A percentile compares a stretch with the other conserved stretches of the same genome.
These are phyloP conservation scores for Dothideomycetes sp. DNA, from an alignment of 2,329 filamentous ascomycete genomes.

Conservation along the genomic window DNA sequence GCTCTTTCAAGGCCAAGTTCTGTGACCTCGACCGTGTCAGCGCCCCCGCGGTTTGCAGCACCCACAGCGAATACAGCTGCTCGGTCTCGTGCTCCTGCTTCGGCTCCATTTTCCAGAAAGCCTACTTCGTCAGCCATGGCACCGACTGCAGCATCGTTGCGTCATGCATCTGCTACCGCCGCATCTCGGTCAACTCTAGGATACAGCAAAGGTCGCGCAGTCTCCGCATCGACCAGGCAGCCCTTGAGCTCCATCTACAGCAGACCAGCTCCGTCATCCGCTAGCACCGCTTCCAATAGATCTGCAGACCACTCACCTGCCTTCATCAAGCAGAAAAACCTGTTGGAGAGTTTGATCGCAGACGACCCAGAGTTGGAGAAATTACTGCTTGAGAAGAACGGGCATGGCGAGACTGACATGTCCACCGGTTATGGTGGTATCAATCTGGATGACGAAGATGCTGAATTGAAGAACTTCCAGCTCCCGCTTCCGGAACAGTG, in stretches of 20 bases:
- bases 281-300: conserved; percentile 9
- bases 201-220: conserved; percentile 64
- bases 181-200: conserved; percentile 74
- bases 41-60: conserved; percentile 20
- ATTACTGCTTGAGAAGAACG: conserved; percentile 11
- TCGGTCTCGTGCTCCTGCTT: conserved; percentile 22
- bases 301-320: neutral
- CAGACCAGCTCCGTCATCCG: conserved; percentile 6
- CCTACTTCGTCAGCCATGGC: conserved; percentile 22
- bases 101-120: conserved; percentile 28
- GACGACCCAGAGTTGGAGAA: conserved; percentile 13
- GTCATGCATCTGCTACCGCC: conserved; percentile 50
- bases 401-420: neutral
- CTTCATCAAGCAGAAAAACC: conserved; percentile 1
- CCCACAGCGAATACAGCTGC: conserved; percentile 29
- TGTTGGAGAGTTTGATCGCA: conserved; percentile 4
- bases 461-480: conserved; percentile 13
- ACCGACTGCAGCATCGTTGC: conserved; percentile 14
- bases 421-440: conserved; percentile 6
- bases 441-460: conserved; percentile 12
- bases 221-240: conserved; percentile 28
- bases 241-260: conserved; percentile 13
- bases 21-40: conserved; percentile 1
- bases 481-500: conserved; percentile 6
- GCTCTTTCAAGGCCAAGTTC: conserved; percentile 26